phyloP scores from a whole-genome alignment of 257 asterid genomes.

The Penstemon newberryi region DNA sequence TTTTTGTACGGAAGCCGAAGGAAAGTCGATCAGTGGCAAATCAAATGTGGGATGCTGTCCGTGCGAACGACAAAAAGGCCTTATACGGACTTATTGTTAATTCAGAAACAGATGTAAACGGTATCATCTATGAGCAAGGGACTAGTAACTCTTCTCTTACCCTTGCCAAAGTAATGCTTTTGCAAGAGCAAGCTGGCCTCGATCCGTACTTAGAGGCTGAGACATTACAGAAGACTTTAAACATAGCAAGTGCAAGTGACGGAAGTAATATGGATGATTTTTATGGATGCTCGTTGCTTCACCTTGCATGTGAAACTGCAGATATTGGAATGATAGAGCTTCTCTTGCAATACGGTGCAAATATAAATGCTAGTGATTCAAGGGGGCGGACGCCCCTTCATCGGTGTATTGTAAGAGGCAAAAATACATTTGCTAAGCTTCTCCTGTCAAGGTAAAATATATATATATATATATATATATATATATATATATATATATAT shows the following conservation, averaged over 20 bases:
- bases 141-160: constrained; percentile 62
- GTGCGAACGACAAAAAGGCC: constrained; percentile 75
- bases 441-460: constrained; percentile 70
- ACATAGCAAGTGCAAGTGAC: constrained; percentile 46
- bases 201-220: constrained; percentile 37
- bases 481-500: too few relatives aligned
- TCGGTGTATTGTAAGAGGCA: constrained; percentile 66
- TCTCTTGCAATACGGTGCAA: constrained; percentile 90
- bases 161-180: constrained; percentile 88
- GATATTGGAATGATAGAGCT: constrained; percentile 98
- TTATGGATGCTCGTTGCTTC: constrained; percentile 76
- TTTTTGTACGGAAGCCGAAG: constrained; percentile 71
- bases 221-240: too few relatives aligned
- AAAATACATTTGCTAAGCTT: constrained; percentile 65
- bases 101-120: constrained; percentile 74
- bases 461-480: too few relatives aligned
- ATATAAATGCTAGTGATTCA: constrained; percentile 72
- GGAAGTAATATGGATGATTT: constrained; percentile 22
- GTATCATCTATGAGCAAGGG: constrained; percentile 45
- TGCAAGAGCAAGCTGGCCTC: constrained; percentile 67
- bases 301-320: constrained; percentile 87
- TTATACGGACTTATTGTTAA: constrained; percentile 73
- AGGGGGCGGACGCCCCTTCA: constrained; percentile 79
- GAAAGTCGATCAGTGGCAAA: constrained; percentile 61
- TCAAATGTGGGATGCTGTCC: constrained; percentile 90